These are phyloP conservation scores for Hygrophorus pudorinus DNA, from an alignment of 768 basidiomycete species.

Conservation along the genomic window DNA sequence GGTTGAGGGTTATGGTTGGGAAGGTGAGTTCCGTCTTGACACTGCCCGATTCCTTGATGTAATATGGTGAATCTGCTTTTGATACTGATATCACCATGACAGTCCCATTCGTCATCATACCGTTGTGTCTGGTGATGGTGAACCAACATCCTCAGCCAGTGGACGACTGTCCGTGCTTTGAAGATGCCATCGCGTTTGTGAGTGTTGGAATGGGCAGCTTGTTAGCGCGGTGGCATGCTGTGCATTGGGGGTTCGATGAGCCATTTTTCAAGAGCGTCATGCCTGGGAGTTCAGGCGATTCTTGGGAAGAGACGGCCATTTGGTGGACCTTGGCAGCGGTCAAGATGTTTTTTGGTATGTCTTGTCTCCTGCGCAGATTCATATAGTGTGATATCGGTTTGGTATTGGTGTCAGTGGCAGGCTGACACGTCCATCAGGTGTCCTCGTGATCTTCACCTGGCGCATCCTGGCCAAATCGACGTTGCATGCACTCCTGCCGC, in stretches of 20 bases:
- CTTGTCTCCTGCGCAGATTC: background rate
- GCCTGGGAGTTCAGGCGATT: constrained; percentile 48
- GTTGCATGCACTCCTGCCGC: constrained; percentile 69
- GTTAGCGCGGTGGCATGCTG: constrained; percentile 57
- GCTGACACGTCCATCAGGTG: constrained; percentile 32
- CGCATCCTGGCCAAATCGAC: constrained; percentile 75
- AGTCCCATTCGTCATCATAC: constrained; percentile 54
- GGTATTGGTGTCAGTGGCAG: background rate
- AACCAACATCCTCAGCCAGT: constrained; percentile 90
- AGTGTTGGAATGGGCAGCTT: constrained; percentile 72
- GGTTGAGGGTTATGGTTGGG: constrained; percentile 24
- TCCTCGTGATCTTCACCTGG: constrained; percentile 78
- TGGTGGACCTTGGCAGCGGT: constrained; percentile 38
- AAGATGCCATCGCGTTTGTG: constrained; percentile 91
- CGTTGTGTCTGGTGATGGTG: constrained; percentile 63
- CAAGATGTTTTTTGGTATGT: constrained; percentile 37
- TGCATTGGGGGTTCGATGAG: constrained; percentile 29
- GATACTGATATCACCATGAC: background rate
- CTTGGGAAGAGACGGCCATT: constrained; percentile 27
- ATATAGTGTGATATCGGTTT: background rate
- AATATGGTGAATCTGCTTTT: too few species aligned
- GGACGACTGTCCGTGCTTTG: constrained; percentile 96
- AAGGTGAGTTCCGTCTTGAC: constrained; percentile 5
- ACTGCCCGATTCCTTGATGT: too few species aligned
- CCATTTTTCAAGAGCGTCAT: constrained; percentile 28